Conservation (phyloP, 2,329 filamentous ascomycete genomes). For the Teratosphaeria zuluensis region DNA sequence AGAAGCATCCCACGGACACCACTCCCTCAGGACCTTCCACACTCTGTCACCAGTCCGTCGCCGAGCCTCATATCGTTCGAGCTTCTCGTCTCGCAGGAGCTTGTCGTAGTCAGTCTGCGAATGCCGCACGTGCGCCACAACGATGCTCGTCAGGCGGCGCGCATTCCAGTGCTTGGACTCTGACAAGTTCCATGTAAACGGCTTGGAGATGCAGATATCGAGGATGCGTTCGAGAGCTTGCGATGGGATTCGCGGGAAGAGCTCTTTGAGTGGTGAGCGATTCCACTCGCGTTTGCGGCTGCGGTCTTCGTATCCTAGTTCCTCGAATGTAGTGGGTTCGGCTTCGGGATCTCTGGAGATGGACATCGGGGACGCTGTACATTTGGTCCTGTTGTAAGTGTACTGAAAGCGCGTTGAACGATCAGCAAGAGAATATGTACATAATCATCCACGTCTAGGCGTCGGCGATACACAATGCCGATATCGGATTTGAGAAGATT, state of each 20-base stretch:
- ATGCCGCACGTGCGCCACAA: constrained; percentile 54
- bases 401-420: not conserved
- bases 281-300: constrained; percentile 20
- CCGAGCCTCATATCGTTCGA: constrained; percentile 22
- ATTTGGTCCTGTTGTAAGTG: not conserved
- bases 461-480: not conserved
- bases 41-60: constrained; percentile 12
- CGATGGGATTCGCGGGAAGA: constrained; percentile 22
- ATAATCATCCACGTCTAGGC: not conserved
- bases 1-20: constrained; percentile 24
- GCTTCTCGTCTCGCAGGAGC: constrained; percentile 30
- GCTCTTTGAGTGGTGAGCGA: constrained; percentile 15
- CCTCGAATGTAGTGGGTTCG: not conserved
- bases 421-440: not conserved
- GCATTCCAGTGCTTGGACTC: constrained; percentile 18
- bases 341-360: not conserved
- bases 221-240: constrained; percentile 15
- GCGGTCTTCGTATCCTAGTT: constrained; percentile 1
- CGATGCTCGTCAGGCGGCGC: constrained; percentile 24
- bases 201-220: constrained; percentile 21
- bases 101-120: constrained; percentile 52
- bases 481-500: not conserved
- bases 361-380: not conserved
- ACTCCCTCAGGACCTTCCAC: constrained; percentile 21
- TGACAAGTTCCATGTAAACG: constrained; percentile 21